Evolutionary conservation across 129 eudicot species (phyloP), one percentile per base, ranked within the genome.

Genomic region (Chrysanthemum makinoi): DNA sequence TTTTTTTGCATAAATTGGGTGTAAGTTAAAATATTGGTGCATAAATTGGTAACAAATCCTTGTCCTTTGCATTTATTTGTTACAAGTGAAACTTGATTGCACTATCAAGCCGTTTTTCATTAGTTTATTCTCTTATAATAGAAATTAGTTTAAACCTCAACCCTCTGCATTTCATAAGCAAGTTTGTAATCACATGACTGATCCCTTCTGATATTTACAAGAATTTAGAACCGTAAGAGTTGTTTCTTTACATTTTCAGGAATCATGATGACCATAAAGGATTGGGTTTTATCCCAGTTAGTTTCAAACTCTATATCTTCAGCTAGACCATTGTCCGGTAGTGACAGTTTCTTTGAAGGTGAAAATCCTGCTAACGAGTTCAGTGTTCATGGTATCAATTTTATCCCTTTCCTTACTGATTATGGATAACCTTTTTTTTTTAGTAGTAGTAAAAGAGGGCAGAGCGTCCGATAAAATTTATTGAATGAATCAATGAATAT

Each of bases 241-340:
- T 71, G 68, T 74, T 17, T 66, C 62, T 28, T 24, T 33, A 4
- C 16, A 44, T 69, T 47, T 80, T 82, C 81, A 87, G 91, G 80
- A 74, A 75, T 60, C 68, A 90, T 90, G 97, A 86, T 85, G 88
- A 83, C 94, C 77, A 73, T 94, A 69, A 94, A 91, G 76, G 99
- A 94, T 81, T 94, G 99, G 99, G 91, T 87, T 68, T 73, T 90
- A 47, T 81, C 97, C 65, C 99, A 94, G 82, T 62, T 93, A 48
- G 74, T 89, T 46, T 85, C 98, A 69, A 90, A 88, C 81, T 85
- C 96, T 55, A 57, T 94, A 77, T 81, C 79, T 43, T 54, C 88
- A 76, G 78, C 86, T 39, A 87, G 96, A 74, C 96, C 89, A 62
- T 72, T 90, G 64, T 87, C 94, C 39, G 80, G 86, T 65, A 84